Conservation (phyloP, 371 early-diverging fungal genomes). For the Saksenaea vasiformis region DNA sequence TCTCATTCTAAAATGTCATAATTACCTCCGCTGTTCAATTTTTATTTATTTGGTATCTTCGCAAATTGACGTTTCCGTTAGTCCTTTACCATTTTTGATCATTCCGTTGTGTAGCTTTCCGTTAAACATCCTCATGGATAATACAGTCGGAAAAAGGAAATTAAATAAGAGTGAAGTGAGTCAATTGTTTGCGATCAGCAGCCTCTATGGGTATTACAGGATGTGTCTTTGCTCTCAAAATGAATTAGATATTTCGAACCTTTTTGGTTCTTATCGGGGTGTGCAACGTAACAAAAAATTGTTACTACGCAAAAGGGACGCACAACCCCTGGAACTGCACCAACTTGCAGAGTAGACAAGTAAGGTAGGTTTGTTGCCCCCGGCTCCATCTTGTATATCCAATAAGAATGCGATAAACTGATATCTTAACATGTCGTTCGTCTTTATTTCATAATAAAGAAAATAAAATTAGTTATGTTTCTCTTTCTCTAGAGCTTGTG, state of each 20-base stretch:
- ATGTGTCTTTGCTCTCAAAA: too few relatives aligned
- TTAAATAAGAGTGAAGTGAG: background rate
- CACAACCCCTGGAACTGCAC: background rate
- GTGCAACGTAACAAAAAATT: background rate
- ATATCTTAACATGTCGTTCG: background rate
- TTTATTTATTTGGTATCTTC: background rate
- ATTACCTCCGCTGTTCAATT: background rate
- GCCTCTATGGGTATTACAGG: too few relatives aligned
- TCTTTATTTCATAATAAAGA: too few relatives aligned
- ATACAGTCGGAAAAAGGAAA: background rate
- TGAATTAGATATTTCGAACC: background rate
- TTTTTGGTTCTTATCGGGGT: background rate
- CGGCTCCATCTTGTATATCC: background rate
- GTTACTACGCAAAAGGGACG: background rate
- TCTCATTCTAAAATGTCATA: background rate
- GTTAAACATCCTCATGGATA: background rate
- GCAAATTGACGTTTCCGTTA: background rate
- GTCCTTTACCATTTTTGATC: background rate
- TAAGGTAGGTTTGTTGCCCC: background rate
- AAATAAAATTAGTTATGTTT: background rate
- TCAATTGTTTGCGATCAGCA: too few relatives aligned
- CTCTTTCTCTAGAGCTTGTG: background rate
- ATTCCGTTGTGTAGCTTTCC: background rate
- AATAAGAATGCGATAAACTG: background rate
- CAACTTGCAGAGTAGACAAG: background rate